Evolutionary conservation across 2,329 filamentous ascomycete genomes (phyloP), one percentile per base, ranked within the genome.

Genomic region (Aspergillus ruber): DNA sequence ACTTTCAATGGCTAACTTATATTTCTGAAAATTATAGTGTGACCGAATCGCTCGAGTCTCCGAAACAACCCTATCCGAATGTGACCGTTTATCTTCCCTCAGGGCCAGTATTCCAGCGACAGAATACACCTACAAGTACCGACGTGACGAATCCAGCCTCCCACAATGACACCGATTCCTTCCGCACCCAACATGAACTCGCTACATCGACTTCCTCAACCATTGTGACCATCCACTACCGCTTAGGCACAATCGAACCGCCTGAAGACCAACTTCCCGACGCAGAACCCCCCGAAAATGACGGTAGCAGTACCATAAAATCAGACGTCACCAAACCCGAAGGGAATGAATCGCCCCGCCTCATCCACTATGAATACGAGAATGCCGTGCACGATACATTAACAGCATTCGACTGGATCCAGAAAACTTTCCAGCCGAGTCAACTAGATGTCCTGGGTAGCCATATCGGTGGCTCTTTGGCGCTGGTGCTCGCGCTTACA

Each of bases 401-500:
- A 9, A 56, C 57, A 6, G 68, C 63, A 3, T 62, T 71, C 41
- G 68, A 71, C 51, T 71, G 68, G 68, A 56, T 70, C 29, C 50
- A 57, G 46, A 47, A 58, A 2, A 55, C 59, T 38, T 55, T 71
- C n/a, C 50, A 57, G 27, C 64, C 66, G 6, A 35, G 50, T 4
- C 52, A 60, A 9, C 44, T 71, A 5, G 56, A 56, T 21, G 49
- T 70, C 21, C 56, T 62, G 50, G 68, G 68, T 15, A 62, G 55
- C 1, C 64, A 69, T 46, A 55, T 70, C 21, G 68, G 68, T 20
- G 71, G 70, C 15, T 72, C 69, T 0, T 49, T 74, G 43, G 69
- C 70, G 3, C 50, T 71, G 2, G 72, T 71, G 66, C 62, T 74
- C 9, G 64, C 70, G 0, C 58, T 74, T 15, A 74, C 68, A 8